Percentiles rank a stretch among this genome's conserved stretches.
Conservation (phyloP, 192 early-diverging fungal species). For the Rhizophagus prolifer region DNA sequence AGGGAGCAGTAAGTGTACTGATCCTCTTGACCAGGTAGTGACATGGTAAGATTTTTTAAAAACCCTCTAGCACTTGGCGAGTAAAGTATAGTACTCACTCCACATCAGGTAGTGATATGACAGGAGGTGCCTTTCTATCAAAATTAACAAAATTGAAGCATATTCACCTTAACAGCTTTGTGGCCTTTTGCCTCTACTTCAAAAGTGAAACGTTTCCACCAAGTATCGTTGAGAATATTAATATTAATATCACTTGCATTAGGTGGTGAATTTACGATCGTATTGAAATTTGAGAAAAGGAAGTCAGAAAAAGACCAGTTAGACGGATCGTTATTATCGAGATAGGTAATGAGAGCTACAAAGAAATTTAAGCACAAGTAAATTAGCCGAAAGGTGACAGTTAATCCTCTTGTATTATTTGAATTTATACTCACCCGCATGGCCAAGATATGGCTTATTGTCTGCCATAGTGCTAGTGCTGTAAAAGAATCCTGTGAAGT, state of each 20-base stretch:
- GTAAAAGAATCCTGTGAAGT: too few relatives aligned
- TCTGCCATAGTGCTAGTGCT: too few relatives aligned
- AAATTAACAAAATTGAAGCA: not conserved
- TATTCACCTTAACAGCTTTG: not conserved
- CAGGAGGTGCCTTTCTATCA: not conserved
- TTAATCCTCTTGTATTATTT: constrained; percentile 32
- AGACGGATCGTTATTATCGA: not conserved
- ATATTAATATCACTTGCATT: not conserved
- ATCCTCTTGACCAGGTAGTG: constrained; percentile 1
- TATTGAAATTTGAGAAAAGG: not conserved
- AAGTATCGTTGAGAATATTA: too few relatives aligned
- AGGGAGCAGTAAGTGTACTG: not conserved
- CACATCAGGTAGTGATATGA: not conserved
- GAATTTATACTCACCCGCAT: not conserved
- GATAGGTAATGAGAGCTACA: not conserved
- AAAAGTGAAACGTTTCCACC: too few relatives aligned
- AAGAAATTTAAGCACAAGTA: constrained; percentile 16
- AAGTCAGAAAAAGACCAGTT: constrained; percentile 16
- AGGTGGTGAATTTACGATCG: constrained; percentile 9
- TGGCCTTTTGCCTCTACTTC: not conserved
- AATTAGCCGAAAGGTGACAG: not conserved
- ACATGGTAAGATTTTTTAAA: not conserved
- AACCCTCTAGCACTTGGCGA: constrained; percentile 1
- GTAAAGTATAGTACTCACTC: too few relatives aligned
- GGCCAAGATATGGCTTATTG: not conserved